These are phyloP conservation scores for Picochlorum sp. DNA, from an alignment of 139 green algal species.

Conservation along the genomic window DNA sequence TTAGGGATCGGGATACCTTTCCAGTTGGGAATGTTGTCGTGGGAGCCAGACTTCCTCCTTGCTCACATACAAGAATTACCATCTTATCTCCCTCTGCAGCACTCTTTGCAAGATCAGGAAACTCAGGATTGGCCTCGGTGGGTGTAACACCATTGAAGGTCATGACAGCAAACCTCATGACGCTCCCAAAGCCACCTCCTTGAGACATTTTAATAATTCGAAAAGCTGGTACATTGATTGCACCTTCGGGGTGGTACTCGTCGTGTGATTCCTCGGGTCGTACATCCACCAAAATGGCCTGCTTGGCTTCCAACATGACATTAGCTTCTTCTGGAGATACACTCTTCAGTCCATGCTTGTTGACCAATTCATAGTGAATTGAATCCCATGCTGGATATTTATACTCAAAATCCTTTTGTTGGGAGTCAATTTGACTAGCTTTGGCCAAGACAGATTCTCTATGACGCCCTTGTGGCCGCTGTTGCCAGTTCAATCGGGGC, in stretches of 20 bases:
- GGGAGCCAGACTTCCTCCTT: conserved; percentile 33
- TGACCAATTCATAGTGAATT: conserved; percentile 4
- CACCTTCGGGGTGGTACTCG: conserved; percentile 19
- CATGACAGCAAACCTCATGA: conserved; percentile 17
- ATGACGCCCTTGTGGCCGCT: too few relatives aligned
- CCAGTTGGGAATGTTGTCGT: conserved; percentile 36
- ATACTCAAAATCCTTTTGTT: background rate
- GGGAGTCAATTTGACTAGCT: background rate
- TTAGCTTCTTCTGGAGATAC: conserved; percentile 13
- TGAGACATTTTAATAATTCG: conserved; percentile 6
- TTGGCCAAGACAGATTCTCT: background rate
- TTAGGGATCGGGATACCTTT: conserved; percentile 34
- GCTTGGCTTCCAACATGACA: conserved; percentile 9
- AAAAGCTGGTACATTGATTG: conserved; percentile 15
- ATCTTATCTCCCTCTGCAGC: conserved; percentile 21
- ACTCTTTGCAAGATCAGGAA: conserved; percentile 9
- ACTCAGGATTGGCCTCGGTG: conserved; percentile 31
- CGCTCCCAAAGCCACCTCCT: background rate
- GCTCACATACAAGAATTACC: conserved; percentile 45
- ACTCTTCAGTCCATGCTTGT: background rate
- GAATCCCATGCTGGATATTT: conserved; percentile 12
- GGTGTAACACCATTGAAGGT: conserved; percentile 19
- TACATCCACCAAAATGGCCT: conserved; percentile 34
- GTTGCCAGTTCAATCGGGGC: too few relatives aligned
- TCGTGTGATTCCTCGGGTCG: conserved; percentile 8